Conservation (phyloP, 495 filamentous ascomycete genomes). For the Beverwykella pulmonaria region DNA sequence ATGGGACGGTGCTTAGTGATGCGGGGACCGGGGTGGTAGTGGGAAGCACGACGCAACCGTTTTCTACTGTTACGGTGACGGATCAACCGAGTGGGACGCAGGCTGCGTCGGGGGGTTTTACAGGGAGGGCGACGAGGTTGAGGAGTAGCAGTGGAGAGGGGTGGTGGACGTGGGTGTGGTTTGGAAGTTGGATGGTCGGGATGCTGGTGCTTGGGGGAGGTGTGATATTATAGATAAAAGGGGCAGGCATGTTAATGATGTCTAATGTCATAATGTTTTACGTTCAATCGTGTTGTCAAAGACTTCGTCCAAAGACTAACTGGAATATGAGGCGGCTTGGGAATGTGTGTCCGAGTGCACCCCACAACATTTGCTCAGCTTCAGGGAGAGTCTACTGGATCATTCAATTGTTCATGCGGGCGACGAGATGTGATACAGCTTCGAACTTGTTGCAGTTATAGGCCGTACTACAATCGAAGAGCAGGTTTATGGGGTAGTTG, state of each 20-base stretch:
- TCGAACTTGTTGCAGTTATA: too few species aligned
- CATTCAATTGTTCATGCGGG: too few species aligned
- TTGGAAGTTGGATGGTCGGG: conserved; percentile 75
- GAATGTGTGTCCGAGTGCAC: too few species aligned
- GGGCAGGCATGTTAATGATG: background rate
- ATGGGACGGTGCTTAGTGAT: conserved; percentile 19
- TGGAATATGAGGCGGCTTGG: too few species aligned
- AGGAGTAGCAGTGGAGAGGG: conserved; percentile 85
- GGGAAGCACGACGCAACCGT: conserved; percentile 9
- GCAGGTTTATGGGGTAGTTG: too few species aligned
- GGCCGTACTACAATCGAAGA: too few species aligned
- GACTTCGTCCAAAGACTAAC: too few species aligned
- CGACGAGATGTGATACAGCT: too few species aligned
- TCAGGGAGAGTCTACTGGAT: too few species aligned
- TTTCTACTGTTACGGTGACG: conserved; percentile 11
- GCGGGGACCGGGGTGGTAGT: conserved; percentile 25
- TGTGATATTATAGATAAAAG: background rate
- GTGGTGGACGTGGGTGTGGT: conserved; percentile 65
- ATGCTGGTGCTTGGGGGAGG: background rate
- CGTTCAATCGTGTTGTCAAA: too few species aligned
- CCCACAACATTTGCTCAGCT: too few species aligned
- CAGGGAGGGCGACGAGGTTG: conserved; percentile 81
- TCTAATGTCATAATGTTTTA: background rate
- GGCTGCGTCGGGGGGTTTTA: conserved; percentile 31
- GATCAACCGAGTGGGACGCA: background rate